phyloP scores from a whole-genome alignment of 345 rosid genomes.

The Camelina sativa region DNA sequence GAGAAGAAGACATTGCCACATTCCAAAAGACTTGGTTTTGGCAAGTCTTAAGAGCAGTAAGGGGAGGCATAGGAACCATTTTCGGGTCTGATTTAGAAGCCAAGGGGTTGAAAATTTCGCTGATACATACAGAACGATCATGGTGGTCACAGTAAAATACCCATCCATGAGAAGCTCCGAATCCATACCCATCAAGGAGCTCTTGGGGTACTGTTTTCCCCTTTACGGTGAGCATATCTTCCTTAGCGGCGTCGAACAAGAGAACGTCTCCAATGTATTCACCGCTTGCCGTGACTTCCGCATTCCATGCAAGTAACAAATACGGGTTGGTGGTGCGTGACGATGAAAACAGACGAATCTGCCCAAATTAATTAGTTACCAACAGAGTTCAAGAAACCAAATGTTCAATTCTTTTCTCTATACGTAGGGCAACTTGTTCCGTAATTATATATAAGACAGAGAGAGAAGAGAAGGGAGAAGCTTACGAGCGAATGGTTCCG shows the following conservation, averaged over 20 bases:
- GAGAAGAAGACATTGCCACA: conserved; percentile 3
- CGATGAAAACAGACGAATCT: not conserved
- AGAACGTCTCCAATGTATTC: not conserved
- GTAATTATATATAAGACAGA: no score
- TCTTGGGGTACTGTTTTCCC: not conserved
- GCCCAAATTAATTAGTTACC: no score
- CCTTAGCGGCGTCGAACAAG: not conserved
- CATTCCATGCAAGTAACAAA: no score
- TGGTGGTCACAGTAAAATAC: not conserved
- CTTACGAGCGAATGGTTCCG: not conserved
- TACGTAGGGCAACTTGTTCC: no score
- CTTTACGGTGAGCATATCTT: not conserved
- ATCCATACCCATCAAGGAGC: not conserved
- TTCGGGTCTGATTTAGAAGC: not conserved
- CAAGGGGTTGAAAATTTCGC: not conserved
- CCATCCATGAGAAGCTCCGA: not conserved
- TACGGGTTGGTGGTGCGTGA: not conserved
- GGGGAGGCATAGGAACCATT: not conserved
- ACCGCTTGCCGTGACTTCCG: not conserved
- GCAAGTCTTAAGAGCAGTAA: not conserved
- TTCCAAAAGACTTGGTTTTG: not conserved
- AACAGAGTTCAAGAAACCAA: no score
- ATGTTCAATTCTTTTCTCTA: no score
- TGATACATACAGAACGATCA: not conserved
- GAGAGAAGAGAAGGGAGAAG: no score